Percentiles rank a stretch among this genome's conserved stretches.
phyloP scores from a whole-genome alignment of 2,329 filamentous ascomycete species.

The Phaeosphaeria sp. region DNA sequence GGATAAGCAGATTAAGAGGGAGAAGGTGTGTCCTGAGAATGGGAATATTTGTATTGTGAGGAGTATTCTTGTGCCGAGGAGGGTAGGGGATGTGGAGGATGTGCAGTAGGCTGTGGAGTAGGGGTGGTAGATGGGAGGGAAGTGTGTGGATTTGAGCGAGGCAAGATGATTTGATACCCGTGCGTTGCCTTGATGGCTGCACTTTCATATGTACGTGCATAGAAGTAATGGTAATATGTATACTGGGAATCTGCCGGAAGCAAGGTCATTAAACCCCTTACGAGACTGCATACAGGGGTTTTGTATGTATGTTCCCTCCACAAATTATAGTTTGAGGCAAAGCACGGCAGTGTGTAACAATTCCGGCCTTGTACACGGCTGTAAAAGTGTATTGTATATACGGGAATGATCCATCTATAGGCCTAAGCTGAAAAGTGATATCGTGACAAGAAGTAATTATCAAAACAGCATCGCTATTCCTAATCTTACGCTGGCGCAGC shows the following conservation, averaged over 20 bases:
- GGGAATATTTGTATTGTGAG: constrained; percentile 54
- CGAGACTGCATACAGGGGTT: no score
- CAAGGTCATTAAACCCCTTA: no score
- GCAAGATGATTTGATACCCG: background rate
- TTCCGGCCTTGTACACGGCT: no score
- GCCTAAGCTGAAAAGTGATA: background rate
- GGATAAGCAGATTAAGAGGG: constrained; percentile 65
- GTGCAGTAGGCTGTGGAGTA: no score
- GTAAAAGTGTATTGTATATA: no score
- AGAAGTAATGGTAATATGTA: background rate
- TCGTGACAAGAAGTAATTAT: background rate
- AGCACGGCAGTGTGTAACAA: no score
- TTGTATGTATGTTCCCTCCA: no score
- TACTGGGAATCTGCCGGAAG: no score
- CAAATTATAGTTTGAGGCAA: no score
- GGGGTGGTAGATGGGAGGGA: no score
- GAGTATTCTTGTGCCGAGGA: constrained; percentile 47
- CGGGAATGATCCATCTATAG: background rate
- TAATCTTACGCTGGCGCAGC: constrained; percentile 17
- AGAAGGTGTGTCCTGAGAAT: constrained; percentile 63
- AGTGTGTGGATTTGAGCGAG: background rate
- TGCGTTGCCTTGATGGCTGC: background rate
- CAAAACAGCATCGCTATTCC: background rate
- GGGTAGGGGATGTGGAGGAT: constrained; percentile 3
- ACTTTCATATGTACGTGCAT: background rate